phyloP scores from a whole-genome alignment of 2,329 filamentous ascomycete species.

The Tolypocladium guangdongense region DNA sequence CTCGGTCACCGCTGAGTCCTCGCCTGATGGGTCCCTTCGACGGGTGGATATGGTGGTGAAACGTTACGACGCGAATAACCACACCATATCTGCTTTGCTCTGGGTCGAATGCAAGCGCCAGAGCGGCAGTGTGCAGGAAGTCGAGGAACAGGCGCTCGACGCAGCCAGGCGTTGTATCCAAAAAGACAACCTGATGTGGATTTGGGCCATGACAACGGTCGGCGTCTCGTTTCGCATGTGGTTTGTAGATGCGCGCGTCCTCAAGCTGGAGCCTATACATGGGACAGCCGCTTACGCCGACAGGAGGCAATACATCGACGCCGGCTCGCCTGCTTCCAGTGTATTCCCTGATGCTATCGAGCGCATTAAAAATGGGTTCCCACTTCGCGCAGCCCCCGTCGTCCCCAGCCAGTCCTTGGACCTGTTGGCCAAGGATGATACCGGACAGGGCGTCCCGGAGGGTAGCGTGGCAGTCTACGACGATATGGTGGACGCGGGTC shows the following conservation, averaged over 20 bases:
- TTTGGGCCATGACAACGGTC: constrained; percentile 4
- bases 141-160: constrained; percentile 1
- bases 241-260: neutral
- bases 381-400: neutral
- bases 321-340: constrained; percentile 1
- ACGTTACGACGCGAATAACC: neutral
- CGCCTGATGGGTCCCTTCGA: neutral
- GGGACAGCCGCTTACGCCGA: neutral
- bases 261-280: neutral
- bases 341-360: constrained; percentile 2
- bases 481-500: too few species aligned
- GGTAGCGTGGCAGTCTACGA: too few species aligned
- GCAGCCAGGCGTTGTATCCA: constrained; percentile 2
- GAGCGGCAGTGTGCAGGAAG: neutral
- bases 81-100: neutral
- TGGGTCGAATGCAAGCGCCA: neutral
- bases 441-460: too few species aligned
- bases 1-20: neutral
- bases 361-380: neutral
- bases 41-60: neutral
- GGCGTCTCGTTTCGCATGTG: constrained; percentile 2
- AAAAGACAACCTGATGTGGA: neutral
- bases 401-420: too few species aligned
- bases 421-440: too few species aligned
- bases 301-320: constrained; percentile 4